These are phyloP conservation scores for Lichtheimia ornata DNA, from an alignment of 371 early-diverging fungal genomes.

Conservation along the genomic window DNA sequence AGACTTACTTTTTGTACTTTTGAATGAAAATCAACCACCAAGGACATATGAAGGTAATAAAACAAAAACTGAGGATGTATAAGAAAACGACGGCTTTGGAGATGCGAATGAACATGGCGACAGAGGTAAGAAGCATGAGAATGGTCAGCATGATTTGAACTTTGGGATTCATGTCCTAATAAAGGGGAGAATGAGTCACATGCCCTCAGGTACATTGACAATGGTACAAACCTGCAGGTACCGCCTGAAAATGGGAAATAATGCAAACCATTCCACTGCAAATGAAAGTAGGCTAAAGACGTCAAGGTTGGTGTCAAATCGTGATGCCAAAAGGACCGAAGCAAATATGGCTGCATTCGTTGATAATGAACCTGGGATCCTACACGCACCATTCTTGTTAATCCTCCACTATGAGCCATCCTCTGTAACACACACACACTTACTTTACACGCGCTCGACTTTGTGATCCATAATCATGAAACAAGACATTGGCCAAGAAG, in stretches of 20 bases:
- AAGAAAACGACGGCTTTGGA: slow-evolving; percentile 71
- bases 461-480: slow-evolving; percentile 83
- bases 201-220: neutral
- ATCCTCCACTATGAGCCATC: neutral
- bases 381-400: slow-evolving; percentile 8
- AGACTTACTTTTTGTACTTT: slow-evolving; percentile 88
- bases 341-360: slow-evolving; percentile 96
- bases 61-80: slow-evolving; percentile 67
- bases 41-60: slow-evolving; percentile 87
- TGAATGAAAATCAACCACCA: slow-evolving; percentile 90
- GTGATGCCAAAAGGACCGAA: slow-evolving; percentile 91
- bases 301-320: slow-evolving; percentile 77
- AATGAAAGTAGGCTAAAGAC: slow-evolving; percentile 89
- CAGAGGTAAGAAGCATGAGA: slow-evolving; percentile 60
- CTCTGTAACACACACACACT: neutral
- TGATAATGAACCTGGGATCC: slow-evolving; percentile 91
- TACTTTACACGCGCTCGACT: slow-evolving; percentile 54
- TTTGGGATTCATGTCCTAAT: slow-evolving; percentile 55
- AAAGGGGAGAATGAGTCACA: neutral
- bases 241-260: slow-evolving; percentile 89
- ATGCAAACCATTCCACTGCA: slow-evolving; percentile 90
- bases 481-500: slow-evolving; percentile 83
- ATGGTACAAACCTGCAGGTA: slow-evolving; percentile 60
- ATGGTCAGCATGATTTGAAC: slow-evolving; percentile 66
- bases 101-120: slow-evolving; percentile 65